These are phyloP conservation scores for Chlorophyllum brunneum DNA, from an alignment of 768 basidiomycete species.

Conservation along the genomic window DNA sequence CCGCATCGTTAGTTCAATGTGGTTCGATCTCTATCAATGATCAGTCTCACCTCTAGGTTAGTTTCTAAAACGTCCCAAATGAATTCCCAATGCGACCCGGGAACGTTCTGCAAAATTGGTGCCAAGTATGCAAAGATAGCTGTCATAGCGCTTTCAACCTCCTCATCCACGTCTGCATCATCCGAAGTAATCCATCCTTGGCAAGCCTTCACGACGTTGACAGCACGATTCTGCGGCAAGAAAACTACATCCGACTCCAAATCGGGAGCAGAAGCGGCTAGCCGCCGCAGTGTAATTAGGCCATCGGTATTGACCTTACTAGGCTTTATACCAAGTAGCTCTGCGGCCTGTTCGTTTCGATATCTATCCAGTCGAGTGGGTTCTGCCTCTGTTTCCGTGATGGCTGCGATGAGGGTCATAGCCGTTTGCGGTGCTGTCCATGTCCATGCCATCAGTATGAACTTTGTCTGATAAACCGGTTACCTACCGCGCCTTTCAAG, in stretches of 20 bases:
- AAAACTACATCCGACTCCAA: slow-evolving; percentile 78
- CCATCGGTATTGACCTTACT: slow-evolving; percentile 66
- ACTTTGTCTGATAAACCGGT: background rate
- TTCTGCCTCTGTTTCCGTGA: slow-evolving; percentile 63
- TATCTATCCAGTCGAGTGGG: slow-evolving; percentile 71
- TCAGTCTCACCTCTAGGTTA: slow-evolving; percentile 75
- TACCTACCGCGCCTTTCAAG: slow-evolving; percentile 58
- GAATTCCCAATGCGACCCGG: slow-evolving; percentile 90
- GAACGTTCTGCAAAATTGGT: slow-evolving; percentile 83
- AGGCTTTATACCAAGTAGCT: slow-evolving; percentile 61
- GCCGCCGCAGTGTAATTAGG: slow-evolving; percentile 59
- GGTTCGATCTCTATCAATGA: background rate
- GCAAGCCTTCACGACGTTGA: slow-evolving; percentile 83
- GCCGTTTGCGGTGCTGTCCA: slow-evolving; percentile 63
- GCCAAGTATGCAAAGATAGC: slow-evolving; percentile 70
- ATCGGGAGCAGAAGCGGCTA: slow-evolving; percentile 72
- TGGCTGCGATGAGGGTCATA: slow-evolving; percentile 58
- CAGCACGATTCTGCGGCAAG: slow-evolving; percentile 77
- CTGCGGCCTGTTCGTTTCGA: slow-evolving; percentile 89
- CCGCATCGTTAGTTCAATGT: background rate
- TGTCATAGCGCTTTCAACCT: slow-evolving; percentile 76
- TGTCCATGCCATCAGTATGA: background rate
- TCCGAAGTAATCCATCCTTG: slow-evolving; percentile 76
- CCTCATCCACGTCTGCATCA: slow-evolving; percentile 72
- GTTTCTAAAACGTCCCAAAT: slow-evolving; percentile 87